Evolutionary conservation across 371 early-diverging fungal species (phyloP).

Genomic region (Amoeboaphelidium occidentale): DNA sequence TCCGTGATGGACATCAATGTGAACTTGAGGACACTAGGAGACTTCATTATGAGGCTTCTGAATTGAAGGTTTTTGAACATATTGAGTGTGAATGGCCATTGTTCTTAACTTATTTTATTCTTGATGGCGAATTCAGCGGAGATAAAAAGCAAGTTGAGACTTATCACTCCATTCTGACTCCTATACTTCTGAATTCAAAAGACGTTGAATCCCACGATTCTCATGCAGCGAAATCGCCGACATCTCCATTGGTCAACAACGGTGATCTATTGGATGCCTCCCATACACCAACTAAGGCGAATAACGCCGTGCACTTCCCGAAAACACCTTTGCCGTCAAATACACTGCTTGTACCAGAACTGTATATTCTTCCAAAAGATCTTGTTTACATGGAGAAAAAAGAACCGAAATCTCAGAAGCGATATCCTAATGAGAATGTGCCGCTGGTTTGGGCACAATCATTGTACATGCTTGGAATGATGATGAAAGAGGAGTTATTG

Average conservation of each 20-base stretch:
- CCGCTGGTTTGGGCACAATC: conserved; percentile 78
- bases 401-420: conserved; percentile 42
- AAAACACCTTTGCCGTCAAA: conserved; percentile 3
- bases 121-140: conserved; percentile 51
- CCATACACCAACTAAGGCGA: background rate
- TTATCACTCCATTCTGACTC: conserved; percentile 35
- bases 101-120: conserved; percentile 65
- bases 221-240: background rate
- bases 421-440: conserved; percentile 59
- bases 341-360: conserved; percentile 39
- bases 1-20: conserved; percentile 73
- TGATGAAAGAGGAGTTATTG: conserved; percentile 50
- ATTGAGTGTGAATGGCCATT: conserved; percentile 82
- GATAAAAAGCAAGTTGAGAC: conserved; percentile 37
- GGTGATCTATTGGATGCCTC: background rate
- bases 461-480: conserved; percentile 43
- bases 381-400: conserved; percentile 42
- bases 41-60: conserved; percentile 57
- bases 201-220: conserved; percentile 9
- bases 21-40: conserved; percentile 41
- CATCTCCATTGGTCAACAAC: background rate
- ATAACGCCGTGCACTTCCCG: background rate
- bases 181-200: conserved; percentile 38
- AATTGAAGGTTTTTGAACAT: conserved; percentile 57
- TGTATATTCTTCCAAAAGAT: conserved; percentile 53